phyloP scores from a whole-genome alignment of 345 rosid genomes.

The Schrenkiella parvula region DNA sequence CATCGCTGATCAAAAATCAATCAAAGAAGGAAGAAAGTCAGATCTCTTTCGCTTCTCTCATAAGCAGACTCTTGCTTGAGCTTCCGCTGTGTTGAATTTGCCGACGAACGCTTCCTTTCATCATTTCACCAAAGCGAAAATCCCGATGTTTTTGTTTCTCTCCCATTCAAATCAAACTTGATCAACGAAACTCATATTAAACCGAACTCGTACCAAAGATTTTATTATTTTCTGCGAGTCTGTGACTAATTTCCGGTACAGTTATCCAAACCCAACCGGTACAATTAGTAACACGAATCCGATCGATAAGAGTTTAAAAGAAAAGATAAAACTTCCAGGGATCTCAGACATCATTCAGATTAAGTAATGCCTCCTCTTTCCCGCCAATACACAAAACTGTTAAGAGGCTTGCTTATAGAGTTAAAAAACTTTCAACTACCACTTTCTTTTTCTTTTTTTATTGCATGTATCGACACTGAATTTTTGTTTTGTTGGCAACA shows the following conservation, averaged over 20 bases:
- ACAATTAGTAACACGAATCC: background rate
- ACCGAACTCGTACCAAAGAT: conserved; percentile 1
- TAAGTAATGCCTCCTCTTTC: background rate
- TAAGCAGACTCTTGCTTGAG: background rate
- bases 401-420: too few species aligned
- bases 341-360: background rate
- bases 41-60: background rate
- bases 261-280: background rate
- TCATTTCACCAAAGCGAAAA: background rate
- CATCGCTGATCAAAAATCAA: conserved; percentile 45
- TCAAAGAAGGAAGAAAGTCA: background rate
- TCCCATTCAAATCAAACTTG: too few species aligned
- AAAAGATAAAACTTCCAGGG: too few species aligned
- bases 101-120: conserved; percentile 2
- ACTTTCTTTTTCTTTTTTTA: too few species aligned
- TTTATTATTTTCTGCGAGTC: background rate
- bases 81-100: background rate
- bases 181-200: too few species aligned
- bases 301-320: background rate
- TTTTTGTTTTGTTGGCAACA: background rate
- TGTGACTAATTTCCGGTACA: background rate
- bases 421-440: too few species aligned
- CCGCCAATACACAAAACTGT: too few species aligned
- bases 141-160: background rate
- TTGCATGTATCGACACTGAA: background rate